These are phyloP conservation scores for Penicillium coffeae DNA, from an alignment of 495 filamentous ascomycete species.

Conservation along the genomic window DNA sequence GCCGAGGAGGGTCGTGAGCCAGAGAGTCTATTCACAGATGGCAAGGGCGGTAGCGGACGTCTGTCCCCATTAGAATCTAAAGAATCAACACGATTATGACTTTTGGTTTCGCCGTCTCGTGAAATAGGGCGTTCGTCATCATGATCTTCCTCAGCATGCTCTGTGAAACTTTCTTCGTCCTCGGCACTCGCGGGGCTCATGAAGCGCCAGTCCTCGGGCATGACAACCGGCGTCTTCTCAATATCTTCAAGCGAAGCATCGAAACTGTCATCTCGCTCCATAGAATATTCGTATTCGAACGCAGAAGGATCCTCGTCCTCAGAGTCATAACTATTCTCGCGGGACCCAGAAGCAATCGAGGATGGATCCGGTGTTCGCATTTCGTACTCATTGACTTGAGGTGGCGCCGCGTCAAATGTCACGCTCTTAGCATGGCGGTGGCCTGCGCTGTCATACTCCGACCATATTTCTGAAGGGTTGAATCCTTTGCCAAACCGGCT, in stretches of 20 bases:
- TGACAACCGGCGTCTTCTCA: conserved; percentile 93
- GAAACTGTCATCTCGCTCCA: conserved; percentile 82
- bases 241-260: conserved; percentile 91
- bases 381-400: conserved; percentile 94
- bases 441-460: conserved; percentile 53
- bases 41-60: conserved; percentile 71
- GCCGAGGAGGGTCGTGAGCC: conserved; percentile 42
- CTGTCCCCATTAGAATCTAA: conserved; percentile 68
- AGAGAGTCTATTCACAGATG: conserved; percentile 43
- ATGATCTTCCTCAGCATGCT: conserved; percentile 58
- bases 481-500: conserved; percentile 67
- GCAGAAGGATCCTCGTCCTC: conserved; percentile 66
- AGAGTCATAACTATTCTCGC: conserved; percentile 91
- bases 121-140: conserved; percentile 44
- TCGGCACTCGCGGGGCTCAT: conserved; percentile 61
- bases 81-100: conserved; percentile 57
- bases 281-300: conserved; percentile 63
- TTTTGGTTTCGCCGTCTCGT: conserved; percentile 25
- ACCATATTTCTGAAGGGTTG: conserved; percentile 69
- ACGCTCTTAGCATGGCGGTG: conserved; percentile 91
- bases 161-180: conserved; percentile 63
- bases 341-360: conserved; percentile 79
- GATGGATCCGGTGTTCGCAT: conserved; percentile 95
- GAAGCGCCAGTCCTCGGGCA: conserved; percentile 92
- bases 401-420: conserved; percentile 90